Percentiles rank a stretch among this genome's conserved stretches.
phyloP scores from a whole-genome alignment of 2,329 filamentous ascomycete genomes.

The Rosellinia necatrix region DNA sequence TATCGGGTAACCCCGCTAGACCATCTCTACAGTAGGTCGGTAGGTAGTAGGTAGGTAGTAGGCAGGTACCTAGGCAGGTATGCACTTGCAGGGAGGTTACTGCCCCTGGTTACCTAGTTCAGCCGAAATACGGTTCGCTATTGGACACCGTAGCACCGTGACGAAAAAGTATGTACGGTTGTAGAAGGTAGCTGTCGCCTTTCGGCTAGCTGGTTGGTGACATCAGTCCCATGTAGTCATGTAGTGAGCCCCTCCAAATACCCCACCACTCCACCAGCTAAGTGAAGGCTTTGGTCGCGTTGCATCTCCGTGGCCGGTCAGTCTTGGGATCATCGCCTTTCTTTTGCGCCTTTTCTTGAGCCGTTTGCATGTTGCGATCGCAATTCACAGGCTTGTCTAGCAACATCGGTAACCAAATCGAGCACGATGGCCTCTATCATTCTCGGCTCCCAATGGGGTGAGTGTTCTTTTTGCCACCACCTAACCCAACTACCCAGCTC shows the following conservation, averaged over 20 bases:
- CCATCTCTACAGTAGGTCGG: no score
- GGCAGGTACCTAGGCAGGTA: no score
- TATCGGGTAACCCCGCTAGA: no score
- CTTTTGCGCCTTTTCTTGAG: constrained; percentile 13
- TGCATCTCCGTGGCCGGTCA: constrained; percentile 15
- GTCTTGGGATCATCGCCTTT: constrained; percentile 8
- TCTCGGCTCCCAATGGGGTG: constrained; percentile 28
- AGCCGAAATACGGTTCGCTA: constrained; percentile 1
- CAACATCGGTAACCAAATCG: no score
- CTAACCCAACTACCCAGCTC: no score
- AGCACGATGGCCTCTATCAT: no score
- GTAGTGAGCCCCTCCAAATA: constrained; percentile 6
- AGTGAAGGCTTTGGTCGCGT: constrained; percentile 11
- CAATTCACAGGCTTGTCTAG: not conserved
- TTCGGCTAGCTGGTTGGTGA: not conserved
- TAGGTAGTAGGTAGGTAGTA: no score
- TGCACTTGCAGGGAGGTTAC: not conserved
- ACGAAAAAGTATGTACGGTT: not conserved
- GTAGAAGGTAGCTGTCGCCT: not conserved
- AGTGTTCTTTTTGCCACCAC: not conserved
- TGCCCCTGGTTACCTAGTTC: not conserved
- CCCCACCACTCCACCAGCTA: constrained; percentile 7
- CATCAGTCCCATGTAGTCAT: no score
- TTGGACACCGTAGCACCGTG: not conserved
- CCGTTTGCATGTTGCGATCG: not conserved